Conservation (phyloP, 2,329 filamentous ascomycete genomes). For the Fusarium floridanum region DNA sequence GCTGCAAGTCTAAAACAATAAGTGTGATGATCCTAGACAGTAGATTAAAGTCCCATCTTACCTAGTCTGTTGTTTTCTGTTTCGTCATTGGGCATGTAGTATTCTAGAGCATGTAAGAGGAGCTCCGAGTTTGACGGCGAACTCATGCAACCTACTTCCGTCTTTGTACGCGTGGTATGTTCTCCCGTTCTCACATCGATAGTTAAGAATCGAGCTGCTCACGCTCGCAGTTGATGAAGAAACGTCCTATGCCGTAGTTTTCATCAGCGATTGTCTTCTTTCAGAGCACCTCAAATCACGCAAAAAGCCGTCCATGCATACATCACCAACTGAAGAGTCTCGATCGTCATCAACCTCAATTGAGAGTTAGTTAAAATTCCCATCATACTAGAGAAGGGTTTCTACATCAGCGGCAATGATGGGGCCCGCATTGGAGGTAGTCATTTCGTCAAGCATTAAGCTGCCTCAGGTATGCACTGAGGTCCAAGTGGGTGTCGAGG, state of each 20-base stretch:
- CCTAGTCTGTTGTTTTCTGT: constrained; percentile 4
- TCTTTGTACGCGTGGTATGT: constrained; percentile 18
- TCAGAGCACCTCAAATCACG: background rate
- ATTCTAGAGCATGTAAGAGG: background rate
- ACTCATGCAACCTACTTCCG: background rate
- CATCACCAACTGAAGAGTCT: background rate
- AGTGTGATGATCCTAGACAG: background rate
- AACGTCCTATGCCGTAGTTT: background rate
- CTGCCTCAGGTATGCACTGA: background rate
- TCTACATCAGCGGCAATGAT: background rate
- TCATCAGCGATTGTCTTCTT: background rate
- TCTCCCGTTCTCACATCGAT: constrained; percentile 12
- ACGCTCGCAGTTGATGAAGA: constrained; percentile 3
- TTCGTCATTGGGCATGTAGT: constrained; percentile 11
- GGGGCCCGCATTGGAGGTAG: background rate
- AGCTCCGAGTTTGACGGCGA: background rate
- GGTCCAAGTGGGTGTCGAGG: background rate
- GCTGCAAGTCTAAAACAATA: background rate
- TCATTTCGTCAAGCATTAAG: background rate
- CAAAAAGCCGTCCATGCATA: background rate
- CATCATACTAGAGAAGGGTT: background rate
- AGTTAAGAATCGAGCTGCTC: constrained; percentile 9
- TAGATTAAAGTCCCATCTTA: background rate
- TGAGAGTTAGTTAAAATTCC: background rate
- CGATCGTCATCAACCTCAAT: background rate